Percentiles rank a stretch among this genome's conserved stretches.
phyloP scores from a whole-genome alignment of 164 flowering plant genomes.

The Saururus chinensis region DNA sequence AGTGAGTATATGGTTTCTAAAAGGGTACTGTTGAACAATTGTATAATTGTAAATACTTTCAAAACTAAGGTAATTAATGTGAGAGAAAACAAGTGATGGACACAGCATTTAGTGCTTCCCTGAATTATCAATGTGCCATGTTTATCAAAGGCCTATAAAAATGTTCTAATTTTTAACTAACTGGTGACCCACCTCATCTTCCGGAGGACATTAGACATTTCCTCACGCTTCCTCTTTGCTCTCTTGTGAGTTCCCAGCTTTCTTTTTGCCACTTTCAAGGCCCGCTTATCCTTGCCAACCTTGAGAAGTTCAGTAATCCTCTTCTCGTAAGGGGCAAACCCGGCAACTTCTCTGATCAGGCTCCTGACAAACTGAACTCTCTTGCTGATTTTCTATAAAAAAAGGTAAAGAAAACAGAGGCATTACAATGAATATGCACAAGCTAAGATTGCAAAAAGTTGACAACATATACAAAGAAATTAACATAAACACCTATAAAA shows the following conservation, averaged over 20 bases:
- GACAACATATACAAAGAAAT: neutral
- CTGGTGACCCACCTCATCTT: conserved; percentile 33
- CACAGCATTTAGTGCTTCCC: too few species aligned
- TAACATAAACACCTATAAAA: neutral
- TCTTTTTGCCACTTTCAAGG: conserved; percentile 40
- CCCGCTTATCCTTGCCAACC: conserved; percentile 54
- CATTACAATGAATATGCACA: neutral
- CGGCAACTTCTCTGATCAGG: conserved; percentile 52
- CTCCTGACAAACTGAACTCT: conserved; percentile 35
- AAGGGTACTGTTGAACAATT: too few species aligned
- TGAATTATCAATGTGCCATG: too few species aligned
- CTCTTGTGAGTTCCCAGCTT: conserved; percentile 51
- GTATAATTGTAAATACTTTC: too few species aligned
- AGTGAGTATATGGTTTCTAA: too few species aligned
- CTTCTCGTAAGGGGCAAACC: conserved; percentile 54
- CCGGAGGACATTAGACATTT: conserved; percentile 49
- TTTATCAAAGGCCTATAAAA: too few species aligned
- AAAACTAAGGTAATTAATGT: too few species aligned
- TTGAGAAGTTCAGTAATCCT: conserved; percentile 57
- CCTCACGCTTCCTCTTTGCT: conserved; percentile 55
- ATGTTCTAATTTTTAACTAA: neutral
- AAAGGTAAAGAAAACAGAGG: neutral
- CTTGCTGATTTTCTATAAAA: conserved; percentile 42
- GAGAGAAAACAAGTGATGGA: too few species aligned
- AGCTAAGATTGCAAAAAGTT: neutral